A percentile compares a stretch with the other conserved stretches of the same genome.
Evolutionary conservation across 2,329 filamentous ascomycete species (phyloP).

Genomic region (Aaosphaeria pasadenensis): DNA sequence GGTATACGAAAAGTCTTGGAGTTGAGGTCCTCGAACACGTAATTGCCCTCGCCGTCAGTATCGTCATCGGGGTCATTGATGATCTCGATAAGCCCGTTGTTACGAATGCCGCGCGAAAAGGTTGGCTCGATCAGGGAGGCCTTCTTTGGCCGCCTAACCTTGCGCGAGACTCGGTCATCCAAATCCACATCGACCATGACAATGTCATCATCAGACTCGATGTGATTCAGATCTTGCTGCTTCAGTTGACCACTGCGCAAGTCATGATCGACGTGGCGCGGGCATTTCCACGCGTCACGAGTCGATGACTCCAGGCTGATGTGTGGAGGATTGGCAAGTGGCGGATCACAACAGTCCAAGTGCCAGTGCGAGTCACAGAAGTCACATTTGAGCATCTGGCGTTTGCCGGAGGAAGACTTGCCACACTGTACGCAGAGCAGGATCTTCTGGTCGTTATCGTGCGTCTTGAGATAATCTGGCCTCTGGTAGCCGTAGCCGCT

Average conservation of each 20-base stretch:
- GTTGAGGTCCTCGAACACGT: constrained; percentile 41
- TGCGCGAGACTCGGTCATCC: constrained; percentile 34
- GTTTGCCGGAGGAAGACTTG: constrained; percentile 58
- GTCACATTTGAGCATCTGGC: constrained; percentile 83
- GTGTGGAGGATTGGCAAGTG: constrained; percentile 73
- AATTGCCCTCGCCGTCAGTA: constrained; percentile 40
- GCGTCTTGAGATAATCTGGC: constrained; percentile 57
- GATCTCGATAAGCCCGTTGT: constrained; percentile 49
- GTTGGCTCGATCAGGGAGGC: constrained; percentile 47
- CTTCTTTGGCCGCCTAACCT: constrained; percentile 49
- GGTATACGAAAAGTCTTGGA: constrained; percentile 45
- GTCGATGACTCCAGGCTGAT: constrained; percentile 48
- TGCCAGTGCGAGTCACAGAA: constrained; percentile 83
- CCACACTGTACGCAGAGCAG: constrained; percentile 79
- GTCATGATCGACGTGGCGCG: constrained; percentile 78
- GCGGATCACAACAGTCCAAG: constrained; percentile 85
- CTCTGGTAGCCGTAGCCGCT: constrained; percentile 40
- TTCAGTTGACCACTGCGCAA: constrained; percentile 44
- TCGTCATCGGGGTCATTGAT: constrained; percentile 43
- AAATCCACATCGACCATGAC: constrained; percentile 26
- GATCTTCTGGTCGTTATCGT: constrained; percentile 67
- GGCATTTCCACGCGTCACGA: constrained; percentile 79
- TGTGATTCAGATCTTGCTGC: constrained; percentile 29
- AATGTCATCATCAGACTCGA: constrained; percentile 17
- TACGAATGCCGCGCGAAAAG: constrained; percentile 59